A percentile compares a stretch with the other conserved stretches of the same genome.
Evolutionary conservation across 805 yeast species (phyloP).

Genomic region (Kluyveromyces dobzhanskii): DNA sequence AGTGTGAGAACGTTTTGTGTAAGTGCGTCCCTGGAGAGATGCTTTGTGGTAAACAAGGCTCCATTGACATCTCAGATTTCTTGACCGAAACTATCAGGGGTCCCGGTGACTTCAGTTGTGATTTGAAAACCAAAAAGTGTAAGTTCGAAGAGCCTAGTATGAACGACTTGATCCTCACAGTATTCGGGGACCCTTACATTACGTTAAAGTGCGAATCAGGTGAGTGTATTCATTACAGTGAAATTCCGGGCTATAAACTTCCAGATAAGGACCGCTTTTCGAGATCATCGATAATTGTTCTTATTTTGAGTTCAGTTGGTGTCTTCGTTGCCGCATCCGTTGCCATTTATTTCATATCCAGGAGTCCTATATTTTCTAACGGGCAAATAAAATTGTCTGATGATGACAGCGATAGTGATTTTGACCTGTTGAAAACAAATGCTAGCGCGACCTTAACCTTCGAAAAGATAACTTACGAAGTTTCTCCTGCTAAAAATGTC

Average conservation of each 20-base stretch:
- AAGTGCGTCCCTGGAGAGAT: slow-evolving; percentile 85
- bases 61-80: slow-evolving; percentile 91
- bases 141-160: slow-evolving; percentile 89
- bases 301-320: slow-evolving; percentile 32
- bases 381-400: slow-evolving; percentile 20
- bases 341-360: slow-evolving; percentile 39
- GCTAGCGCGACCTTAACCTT: slow-evolving; percentile 70
- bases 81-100: slow-evolving; percentile 83
- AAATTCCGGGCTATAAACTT: slow-evolving; percentile 79
- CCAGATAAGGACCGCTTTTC: slow-evolving; percentile 49
- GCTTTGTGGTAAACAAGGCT: slow-evolving; percentile 91
- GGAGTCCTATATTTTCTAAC: slow-evolving; percentile 53
- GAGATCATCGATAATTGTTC: slow-evolving; percentile 37
- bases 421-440: slow-evolving; percentile 38
- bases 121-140: slow-evolving; percentile 53
- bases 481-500: slow-evolving; percentile 10
- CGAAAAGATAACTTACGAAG: slow-evolving; percentile 53
- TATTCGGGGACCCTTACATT: slow-evolving; percentile 92
- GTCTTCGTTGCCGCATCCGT: slow-evolving; percentile 25
- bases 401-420: slow-evolving; percentile 19
- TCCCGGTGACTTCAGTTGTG: slow-evolving; percentile 88
- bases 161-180: slow-evolving; percentile 83
- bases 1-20: slow-evolving; percentile 73
- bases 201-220: slow-evolving; percentile 75
- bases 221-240: slow-evolving; percentile 87